Percentiles rank a stretch among this genome's conserved stretches.
These are phyloP conservation scores for Fusarium odoratissimum DNA, from an alignment of 2,329 filamentous ascomycete genomes.

Conservation along the genomic window DNA sequence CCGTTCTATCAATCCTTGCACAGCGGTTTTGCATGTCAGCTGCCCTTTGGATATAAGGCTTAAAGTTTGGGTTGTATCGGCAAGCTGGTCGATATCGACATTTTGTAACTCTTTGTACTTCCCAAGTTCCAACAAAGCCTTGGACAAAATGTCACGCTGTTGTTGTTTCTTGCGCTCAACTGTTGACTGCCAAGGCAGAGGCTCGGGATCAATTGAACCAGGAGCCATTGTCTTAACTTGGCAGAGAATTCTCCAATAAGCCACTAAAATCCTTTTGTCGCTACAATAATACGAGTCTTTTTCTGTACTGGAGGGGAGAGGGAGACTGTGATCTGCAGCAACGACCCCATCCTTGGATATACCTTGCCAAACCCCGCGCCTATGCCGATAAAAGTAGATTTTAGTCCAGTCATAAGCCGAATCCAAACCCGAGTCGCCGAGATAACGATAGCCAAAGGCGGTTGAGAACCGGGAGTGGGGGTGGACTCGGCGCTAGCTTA, in stretches of 20 bases:
- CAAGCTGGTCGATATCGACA: background rate
- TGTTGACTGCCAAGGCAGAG: background rate
- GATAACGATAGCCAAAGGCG: background rate
- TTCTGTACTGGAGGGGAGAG: background rate
- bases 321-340: background rate
- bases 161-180: slow-evolving; percentile 3
- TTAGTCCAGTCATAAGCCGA: background rate
- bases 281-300: background rate
- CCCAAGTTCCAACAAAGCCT: background rate
- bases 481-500: background rate
- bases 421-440: background rate
- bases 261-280: background rate
- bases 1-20: background rate
- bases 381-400: background rate
- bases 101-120: background rate
- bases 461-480: background rate
- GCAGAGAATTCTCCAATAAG: background rate
- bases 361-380: background rate
- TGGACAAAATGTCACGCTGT: background rate
- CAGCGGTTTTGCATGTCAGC: background rate
- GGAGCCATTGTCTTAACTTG: background rate
- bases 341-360: slow-evolving; percentile 4
- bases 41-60: background rate
- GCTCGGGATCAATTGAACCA: background rate
- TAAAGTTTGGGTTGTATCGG: background rate